Evolutionary conservation across 306 rosid species (phyloP).

Genomic region (Pachyrhizus erosus): DNA sequence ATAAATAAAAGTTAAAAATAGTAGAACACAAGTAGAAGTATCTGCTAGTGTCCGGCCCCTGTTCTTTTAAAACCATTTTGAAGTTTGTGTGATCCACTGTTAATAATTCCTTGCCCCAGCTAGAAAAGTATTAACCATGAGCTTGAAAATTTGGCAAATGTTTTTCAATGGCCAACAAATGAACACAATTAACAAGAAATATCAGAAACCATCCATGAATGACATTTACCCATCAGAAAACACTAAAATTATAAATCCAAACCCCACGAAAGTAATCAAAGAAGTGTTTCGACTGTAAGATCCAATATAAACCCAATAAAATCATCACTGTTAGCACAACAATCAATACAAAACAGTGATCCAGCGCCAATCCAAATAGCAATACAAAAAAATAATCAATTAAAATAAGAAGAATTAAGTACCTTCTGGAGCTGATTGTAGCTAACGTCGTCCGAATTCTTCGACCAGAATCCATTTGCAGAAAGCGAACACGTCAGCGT

Average conservation of each 20-base stretch:
- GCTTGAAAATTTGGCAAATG: background rate
- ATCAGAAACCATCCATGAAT: conserved; percentile 32
- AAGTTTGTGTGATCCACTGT: background rate
- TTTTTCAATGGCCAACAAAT: conserved; percentile 8
- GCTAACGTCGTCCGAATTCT: conserved; percentile 70
- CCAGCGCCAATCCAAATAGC: conserved; percentile 30
- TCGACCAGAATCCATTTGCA: conserved; percentile 87
- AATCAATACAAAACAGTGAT: conserved; percentile 48
- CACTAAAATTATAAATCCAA: conserved; percentile 46
- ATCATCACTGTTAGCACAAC: conserved; percentile 26
- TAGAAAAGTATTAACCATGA: conserved; percentile 20
- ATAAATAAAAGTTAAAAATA: background rate
- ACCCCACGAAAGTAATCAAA: conserved; percentile 21
- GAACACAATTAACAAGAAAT: conserved; percentile 7
- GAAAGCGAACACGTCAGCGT: conserved; percentile 57
- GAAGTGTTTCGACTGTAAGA: conserved; percentile 47
- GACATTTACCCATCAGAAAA: conserved; percentile 41
- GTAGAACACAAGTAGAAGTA: background rate
- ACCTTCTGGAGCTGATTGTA: conserved; percentile 95
- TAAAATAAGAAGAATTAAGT: conserved; percentile 31
- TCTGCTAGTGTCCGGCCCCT: background rate
- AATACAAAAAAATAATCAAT: background rate
- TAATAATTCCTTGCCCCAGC: conserved; percentile 3
- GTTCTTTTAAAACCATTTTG: background rate
- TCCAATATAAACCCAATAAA: conserved; percentile 55